Conservation (phyloP, 352 stramenopile genomes). For the Phytophthora ohioensis region DNA sequence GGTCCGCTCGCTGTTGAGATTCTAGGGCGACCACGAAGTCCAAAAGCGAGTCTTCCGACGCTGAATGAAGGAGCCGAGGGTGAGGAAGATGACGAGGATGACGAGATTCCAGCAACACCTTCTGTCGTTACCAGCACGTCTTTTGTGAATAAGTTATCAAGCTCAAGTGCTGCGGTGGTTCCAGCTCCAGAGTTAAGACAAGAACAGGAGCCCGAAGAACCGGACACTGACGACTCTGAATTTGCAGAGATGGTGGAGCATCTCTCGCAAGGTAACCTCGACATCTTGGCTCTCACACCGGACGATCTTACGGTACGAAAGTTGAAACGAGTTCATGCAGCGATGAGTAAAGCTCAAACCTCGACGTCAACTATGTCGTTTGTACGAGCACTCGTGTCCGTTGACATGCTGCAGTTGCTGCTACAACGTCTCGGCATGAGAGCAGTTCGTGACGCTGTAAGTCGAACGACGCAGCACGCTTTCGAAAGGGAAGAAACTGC, state of each 20-base stretch:
- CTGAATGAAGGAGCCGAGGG: constrained; percentile 25
- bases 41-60: constrained; percentile 26
- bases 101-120: constrained; percentile 33
- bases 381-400: constrained; percentile 47
- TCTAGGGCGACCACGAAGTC: not conserved
- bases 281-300: constrained; percentile 38
- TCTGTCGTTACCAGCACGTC: not conserved
- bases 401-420: constrained; percentile 56
- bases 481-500: constrained; percentile 33
- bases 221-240: constrained; percentile 19
- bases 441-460: constrained; percentile 40
- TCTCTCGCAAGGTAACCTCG: constrained; percentile 37
- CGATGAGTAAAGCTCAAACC: constrained; percentile 21
- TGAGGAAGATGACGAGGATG: constrained; percentile 29
- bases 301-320: constrained; percentile 40
- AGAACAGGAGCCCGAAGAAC: constrained; percentile 18
- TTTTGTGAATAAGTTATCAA: constrained; percentile 11
- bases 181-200: not conserved
- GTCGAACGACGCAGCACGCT: constrained; percentile 26
- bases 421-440: constrained; percentile 37
- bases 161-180: not conserved
- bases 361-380: constrained; percentile 28
- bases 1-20: constrained; percentile 5
- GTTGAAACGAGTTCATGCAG: constrained; percentile 41
- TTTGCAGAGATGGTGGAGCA: constrained; percentile 50